Evolutionary conservation across 139 green algal genomes (phyloP).

Genomic region (Chlorella sp.): DNA sequence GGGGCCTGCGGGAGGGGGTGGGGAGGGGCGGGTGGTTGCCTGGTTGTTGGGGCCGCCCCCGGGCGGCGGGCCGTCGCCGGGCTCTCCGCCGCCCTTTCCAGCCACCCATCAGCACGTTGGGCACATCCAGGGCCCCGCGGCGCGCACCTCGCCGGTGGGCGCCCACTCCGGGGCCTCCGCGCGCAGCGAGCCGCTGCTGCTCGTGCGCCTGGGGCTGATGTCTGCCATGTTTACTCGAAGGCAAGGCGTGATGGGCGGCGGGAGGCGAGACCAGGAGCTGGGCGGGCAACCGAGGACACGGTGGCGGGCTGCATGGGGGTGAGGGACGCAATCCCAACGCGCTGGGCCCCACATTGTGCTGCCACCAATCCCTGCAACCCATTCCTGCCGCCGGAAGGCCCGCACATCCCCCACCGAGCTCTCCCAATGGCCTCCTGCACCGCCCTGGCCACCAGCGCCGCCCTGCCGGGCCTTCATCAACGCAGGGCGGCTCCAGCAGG

Average conservation of each 20-base stretch:
- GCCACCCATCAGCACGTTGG: not conserved
- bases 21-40: not conserved
- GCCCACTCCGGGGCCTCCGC: not conserved
- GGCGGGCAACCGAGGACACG: no score
- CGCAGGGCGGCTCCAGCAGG: not conserved
- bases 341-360: no score
- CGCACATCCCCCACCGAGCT: no score
- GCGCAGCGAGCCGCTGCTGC: not conserved
- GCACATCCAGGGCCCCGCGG: not conserved
- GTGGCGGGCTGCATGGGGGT: no score
- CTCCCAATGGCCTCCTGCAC: not conserved
- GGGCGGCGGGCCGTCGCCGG: not conserved
- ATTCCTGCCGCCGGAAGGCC: no score
- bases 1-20: not conserved
- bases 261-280: no score
- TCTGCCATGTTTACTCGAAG: no score
- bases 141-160: not conserved
- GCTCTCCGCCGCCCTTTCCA: not conserved
- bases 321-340: no score
- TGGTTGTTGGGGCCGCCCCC: not conserved
- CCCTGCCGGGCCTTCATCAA: not conserved
- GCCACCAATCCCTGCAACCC: no score
- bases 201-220: no score
- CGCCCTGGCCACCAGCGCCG: not conserved
- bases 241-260: no score